Evolutionary conservation across 1,284 basidiomycete genomes (phyloP).

Genomic region (Singerocomus inundabilis): DNA sequence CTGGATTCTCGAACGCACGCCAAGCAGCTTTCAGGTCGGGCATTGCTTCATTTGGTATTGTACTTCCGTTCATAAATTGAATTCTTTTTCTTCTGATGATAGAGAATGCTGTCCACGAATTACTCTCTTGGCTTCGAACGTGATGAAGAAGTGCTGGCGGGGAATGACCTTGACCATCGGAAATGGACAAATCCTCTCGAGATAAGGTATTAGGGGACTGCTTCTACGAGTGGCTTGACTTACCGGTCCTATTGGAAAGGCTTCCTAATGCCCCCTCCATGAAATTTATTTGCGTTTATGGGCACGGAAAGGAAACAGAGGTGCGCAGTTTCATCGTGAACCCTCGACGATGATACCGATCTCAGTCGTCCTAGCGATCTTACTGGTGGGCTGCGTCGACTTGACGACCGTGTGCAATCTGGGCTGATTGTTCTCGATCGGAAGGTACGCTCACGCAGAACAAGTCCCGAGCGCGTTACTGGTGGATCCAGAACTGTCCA

Average conservation of each 20-base stretch:
- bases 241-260: slow-evolving; percentile 37
- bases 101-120: slow-evolving; percentile 89
- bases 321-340: slow-evolving; percentile 38
- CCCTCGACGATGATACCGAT: slow-evolving; percentile 1
- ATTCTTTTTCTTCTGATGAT: slow-evolving; percentile 3
- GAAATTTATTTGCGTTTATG: slow-evolving; percentile 94
- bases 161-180: slow-evolving; percentile 68
- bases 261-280: slow-evolving; percentile 90
- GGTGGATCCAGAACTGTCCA: slow-evolving; percentile 44
- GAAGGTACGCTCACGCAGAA: slow-evolving; percentile 69
- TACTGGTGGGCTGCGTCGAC: slow-evolving; percentile 54
- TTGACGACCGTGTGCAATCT: neutral
- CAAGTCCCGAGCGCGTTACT: slow-evolving; percentile 65
- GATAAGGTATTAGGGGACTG: slow-evolving; percentile 51
- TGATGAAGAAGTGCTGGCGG: slow-evolving; percentile 60
- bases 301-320: slow-evolving; percentile 96
- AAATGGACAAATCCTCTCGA: slow-evolving; percentile 99
- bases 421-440: neutral
- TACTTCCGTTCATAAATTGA: slow-evolving; percentile 1
- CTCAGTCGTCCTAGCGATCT: slow-evolving; percentile 51
- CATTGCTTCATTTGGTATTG: neutral
- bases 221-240: neutral
- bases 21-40: slow-evolving; percentile 74
- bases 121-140: slow-evolving; percentile 94
- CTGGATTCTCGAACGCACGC: slow-evolving; percentile 87